Conservation (phyloP, 2,329 filamentous ascomycete genomes). For the Chalaropsis thielavioides region DNA sequence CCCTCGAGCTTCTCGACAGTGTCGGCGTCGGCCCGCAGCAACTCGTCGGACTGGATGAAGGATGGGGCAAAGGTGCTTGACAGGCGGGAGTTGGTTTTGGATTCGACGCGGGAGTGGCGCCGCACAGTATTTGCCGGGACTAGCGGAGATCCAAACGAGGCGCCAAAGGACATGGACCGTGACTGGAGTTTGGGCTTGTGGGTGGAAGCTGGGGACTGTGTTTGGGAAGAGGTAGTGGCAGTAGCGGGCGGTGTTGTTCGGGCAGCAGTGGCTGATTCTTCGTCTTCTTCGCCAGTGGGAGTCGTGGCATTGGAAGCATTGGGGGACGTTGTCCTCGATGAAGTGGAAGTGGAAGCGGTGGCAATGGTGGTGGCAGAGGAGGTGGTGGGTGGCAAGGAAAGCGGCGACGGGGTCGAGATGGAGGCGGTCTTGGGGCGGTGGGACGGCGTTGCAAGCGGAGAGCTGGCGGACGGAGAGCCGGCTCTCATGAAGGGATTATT, state of each 20-base stretch:
- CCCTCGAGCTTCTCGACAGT: conserved; percentile 67
- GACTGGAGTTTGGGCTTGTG: conserved; percentile 9
- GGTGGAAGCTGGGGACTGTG: background rate
- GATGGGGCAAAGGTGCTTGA: conserved; percentile 86
- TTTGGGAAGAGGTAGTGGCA: background rate
- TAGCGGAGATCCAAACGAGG: conserved; percentile 32
- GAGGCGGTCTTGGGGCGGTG: conserved; percentile 62
- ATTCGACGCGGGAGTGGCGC: conserved; percentile 40
- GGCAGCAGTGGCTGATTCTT: background rate
- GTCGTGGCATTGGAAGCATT: background rate
- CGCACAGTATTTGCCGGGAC: conserved; percentile 26
- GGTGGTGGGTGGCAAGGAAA: conserved; percentile 27
- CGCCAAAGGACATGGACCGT: conserved; percentile 22
- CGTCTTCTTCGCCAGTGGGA: background rate
- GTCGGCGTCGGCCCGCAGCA: conserved; percentile 40
- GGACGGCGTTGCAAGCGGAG: conserved; percentile 7
- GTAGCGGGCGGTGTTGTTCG: background rate
- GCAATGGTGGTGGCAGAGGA: background rate
- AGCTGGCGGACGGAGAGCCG: conserved; percentile 36
- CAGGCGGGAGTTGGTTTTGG: conserved; percentile 46
- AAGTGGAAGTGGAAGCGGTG: background rate
- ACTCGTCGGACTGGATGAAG: conserved; percentile 82
- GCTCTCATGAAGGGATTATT: conserved; percentile 67
- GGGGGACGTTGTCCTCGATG: background rate
- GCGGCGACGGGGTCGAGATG: conserved; percentile 45